Conservation (phyloP, 2,329 filamentous ascomycete genomes). For the Trichoderma oligosporum region DNA sequence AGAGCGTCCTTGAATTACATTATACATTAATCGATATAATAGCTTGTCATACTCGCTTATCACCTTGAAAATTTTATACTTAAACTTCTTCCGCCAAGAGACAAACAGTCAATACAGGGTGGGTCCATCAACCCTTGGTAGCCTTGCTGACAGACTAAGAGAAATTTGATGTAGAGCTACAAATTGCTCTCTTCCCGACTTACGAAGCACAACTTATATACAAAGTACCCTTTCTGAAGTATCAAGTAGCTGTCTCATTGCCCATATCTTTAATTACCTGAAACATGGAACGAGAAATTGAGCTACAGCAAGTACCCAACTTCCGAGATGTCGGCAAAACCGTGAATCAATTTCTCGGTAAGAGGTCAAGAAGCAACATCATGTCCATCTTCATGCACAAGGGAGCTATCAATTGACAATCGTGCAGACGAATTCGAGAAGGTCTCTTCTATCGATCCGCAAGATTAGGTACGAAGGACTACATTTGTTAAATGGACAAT, state of each 20-base stretch:
- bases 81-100: too few relatives aligned
- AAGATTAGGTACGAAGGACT: slow-evolving; percentile 46
- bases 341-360: slow-evolving; percentile 57
- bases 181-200: too few relatives aligned
- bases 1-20: too few relatives aligned
- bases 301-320: slow-evolving; percentile 53
- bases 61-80: too few relatives aligned
- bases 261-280: background rate
- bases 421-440: slow-evolving; percentile 49
- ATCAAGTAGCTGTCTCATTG: background rate
- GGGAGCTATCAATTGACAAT: slow-evolving; percentile 2
- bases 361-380: slow-evolving; percentile 41
- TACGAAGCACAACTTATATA: too few relatives aligned
- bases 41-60: too few relatives aligned
- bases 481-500: slow-evolving; percentile 18
- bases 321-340: slow-evolving; percentile 72
- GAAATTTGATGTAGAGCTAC: too few relatives aligned
- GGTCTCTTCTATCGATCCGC: slow-evolving; percentile 67
- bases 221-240: too few relatives aligned
- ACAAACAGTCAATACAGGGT: too few relatives aligned
- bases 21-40: too few relatives aligned
- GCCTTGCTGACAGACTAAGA: too few relatives aligned
- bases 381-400: background rate
- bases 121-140: too few relatives aligned
- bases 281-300: slow-evolving; percentile 15